Base-by-base conservation (phyloP, 2,329 filamentous ascomycete genomes). In the Fusarium fracticaudum region DNA sequence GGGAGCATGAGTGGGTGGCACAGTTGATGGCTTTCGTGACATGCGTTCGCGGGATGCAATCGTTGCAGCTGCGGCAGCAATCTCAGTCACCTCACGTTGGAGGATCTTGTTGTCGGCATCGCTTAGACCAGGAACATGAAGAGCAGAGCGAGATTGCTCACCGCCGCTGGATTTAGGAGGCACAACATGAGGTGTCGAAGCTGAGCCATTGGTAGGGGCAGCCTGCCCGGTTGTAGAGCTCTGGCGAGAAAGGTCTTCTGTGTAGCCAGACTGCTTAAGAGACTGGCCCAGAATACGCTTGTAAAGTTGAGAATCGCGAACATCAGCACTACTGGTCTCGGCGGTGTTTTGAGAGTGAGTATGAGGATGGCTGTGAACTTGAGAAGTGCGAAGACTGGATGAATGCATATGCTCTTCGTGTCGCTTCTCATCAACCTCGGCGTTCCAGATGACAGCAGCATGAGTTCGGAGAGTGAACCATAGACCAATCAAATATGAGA, bases 401-500 rank as follows among this genome's bases (percentile, higher is more conserved):
- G 80, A 72, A 29, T 83, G 82, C 64, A 83, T 75, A 22, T 83
- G 81, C 22, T 91, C 89, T 18, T 91, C 89, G 45, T 89, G 86
- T 77, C 90, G 92, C 84, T 94, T 95, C 83, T 95, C 93, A 44
- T 95, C 93, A 6, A 88, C 81, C 71, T 98, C 95, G 14, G 89
- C 92, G 78, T 95, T 96, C 96, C 96, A 99, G 75, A 99, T 99
- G 51, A 98, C 93, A 9, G 97, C 95, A 8, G 96, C 96, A 80
- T 99, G 96, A 0, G 96, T 99, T 73, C 96, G 90, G 26, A 99
- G 88, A 2, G 96, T 99, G 83, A 99, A 99, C 88, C 96, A 94
- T 20, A 99, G 87, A 31, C 96, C 96, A 69, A 98, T 96, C 41
- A 96, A 87, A 80, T 99, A 99, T 2, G 95, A 97, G 35, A 98